Conservation (phyloP, 371 early-diverging fungal genomes). For the Actinomortierella wolfii region DNA sequence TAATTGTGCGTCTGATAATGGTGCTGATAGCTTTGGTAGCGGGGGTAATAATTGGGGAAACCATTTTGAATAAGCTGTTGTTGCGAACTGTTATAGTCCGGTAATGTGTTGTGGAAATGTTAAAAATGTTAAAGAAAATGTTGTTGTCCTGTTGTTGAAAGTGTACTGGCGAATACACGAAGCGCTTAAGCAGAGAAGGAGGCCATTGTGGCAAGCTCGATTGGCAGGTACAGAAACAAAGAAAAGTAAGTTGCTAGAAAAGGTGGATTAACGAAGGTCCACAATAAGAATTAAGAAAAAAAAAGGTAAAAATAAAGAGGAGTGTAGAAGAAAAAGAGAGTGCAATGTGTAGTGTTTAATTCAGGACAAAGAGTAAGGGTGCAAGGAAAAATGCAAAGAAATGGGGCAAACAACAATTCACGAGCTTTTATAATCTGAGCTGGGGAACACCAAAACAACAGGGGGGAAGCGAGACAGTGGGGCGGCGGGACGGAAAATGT, state of each 20-base stretch:
- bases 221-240: not conserved
- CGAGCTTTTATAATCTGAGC: too few species aligned
- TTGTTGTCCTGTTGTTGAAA: slow-evolving; percentile 5
- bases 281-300: slow-evolving; percentile 11
- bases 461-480: too few species aligned
- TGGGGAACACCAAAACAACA: too few species aligned
- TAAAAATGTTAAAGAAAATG: not conserved
- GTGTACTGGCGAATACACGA: slow-evolving; percentile 15
- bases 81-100: slow-evolving; percentile 9
- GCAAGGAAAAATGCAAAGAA: too few species aligned
- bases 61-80: slow-evolving; percentile 19
- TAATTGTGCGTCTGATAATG: slow-evolving; percentile 18
- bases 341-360: slow-evolving; percentile 1
- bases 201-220: slow-evolving; percentile 27
- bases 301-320: slow-evolving; percentile 10
- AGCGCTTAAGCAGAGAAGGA: slow-evolving; percentile 43
- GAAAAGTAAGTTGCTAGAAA: not conserved
- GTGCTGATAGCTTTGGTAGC: slow-evolving; percentile 14
- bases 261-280: slow-evolving; percentile 15
- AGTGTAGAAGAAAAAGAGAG: slow-evolving; percentile 5
- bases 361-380: too few species aligned
- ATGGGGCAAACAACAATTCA: too few species aligned
- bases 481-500: too few species aligned
- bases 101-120: slow-evolving; percentile 8
- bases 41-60: slow-evolving; percentile 37